A percentile compares a stretch with the other conserved stretches of the same genome.
Conservation (phyloP, 2,329 filamentous ascomycete species). For the Neodidymelliopsis sp. region DNA sequence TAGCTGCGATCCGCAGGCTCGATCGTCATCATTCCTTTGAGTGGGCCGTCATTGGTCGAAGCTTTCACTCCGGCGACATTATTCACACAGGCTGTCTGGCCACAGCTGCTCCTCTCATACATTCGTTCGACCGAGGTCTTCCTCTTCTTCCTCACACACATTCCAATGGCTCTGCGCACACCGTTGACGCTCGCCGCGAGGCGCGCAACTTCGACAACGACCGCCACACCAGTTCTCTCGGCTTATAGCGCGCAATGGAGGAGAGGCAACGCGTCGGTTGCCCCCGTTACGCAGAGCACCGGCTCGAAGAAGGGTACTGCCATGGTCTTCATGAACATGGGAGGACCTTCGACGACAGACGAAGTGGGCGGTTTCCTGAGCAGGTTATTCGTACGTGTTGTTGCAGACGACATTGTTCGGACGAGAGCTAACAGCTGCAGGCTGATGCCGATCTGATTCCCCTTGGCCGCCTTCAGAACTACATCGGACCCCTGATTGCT, state of each 20-base stretch:
- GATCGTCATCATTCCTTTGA: slow-evolving; percentile 33
- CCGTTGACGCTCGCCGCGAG: slow-evolving; percentile 43
- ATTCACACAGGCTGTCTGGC: slow-evolving; percentile 34
- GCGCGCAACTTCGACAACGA: slow-evolving; percentile 39
- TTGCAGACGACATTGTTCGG: background rate
- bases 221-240: slow-evolving; percentile 38
- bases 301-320: slow-evolving; percentile 82
- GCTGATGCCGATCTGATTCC: slow-evolving; percentile 94
- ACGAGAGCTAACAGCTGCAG: slow-evolving; percentile 55
- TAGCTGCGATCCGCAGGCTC: slow-evolving; percentile 28
- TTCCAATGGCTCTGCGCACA: slow-evolving; percentile 50
- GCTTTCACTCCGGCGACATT: slow-evolving; percentile 27
- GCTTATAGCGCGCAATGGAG: slow-evolving; percentile 47
- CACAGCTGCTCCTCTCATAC: slow-evolving; percentile 16
- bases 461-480: slow-evolving; percentile 88
- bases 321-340: slow-evolving; percentile 99
- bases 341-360: slow-evolving; percentile 84
- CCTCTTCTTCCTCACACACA: slow-evolving; percentile 39
- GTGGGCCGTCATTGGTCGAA: slow-evolving; percentile 35
- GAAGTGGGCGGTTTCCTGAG: slow-evolving; percentile 92
- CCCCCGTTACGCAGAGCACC: slow-evolving; percentile 69
- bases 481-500: slow-evolving; percentile 88
- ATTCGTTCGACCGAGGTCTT: slow-evolving; percentile 11
- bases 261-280: slow-evolving; percentile 62
- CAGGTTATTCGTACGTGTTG: slow-evolving; percentile 79